Conservation (phyloP, 331 rosid species). For the Cucumis variabilis region DNA sequence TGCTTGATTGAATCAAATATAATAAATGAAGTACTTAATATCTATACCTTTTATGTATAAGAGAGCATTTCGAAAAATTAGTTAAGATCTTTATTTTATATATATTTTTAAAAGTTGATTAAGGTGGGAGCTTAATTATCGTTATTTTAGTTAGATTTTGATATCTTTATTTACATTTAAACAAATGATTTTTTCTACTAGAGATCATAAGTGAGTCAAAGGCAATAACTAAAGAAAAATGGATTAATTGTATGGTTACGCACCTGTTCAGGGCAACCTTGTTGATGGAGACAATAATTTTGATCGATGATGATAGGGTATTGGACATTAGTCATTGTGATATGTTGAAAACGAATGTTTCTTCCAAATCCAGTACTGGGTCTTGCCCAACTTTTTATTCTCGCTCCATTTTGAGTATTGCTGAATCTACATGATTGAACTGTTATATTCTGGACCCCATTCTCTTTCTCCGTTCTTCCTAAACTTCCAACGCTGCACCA, state of each 20-base stretch:
- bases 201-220: too few relatives aligned
- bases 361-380: background rate
- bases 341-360: background rate
- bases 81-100: too few relatives aligned
- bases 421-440: background rate
- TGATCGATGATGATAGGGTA: constrained; percentile 12
- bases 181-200: too few relatives aligned
- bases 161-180: too few relatives aligned
- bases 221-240: too few relatives aligned
- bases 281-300: background rate
- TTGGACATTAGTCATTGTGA: background rate
- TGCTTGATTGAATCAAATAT: too few relatives aligned
- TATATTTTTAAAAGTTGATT: too few relatives aligned
- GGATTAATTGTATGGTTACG: background rate
- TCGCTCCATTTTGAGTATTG: background rate
- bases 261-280: background rate
- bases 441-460: background rate
- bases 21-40: too few relatives aligned
- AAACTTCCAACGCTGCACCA: constrained; percentile 5
- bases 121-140: too few relatives aligned
- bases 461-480: background rate
- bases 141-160: too few relatives aligned
- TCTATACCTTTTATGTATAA: too few relatives aligned
- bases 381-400: constrained; percentile 20
- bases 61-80: too few relatives aligned